Evolutionary conservation across 441 rosid species (phyloP), one percentile per base, ranked within the genome.

Genomic region (Rhodomyrtus psidioides): DNA sequence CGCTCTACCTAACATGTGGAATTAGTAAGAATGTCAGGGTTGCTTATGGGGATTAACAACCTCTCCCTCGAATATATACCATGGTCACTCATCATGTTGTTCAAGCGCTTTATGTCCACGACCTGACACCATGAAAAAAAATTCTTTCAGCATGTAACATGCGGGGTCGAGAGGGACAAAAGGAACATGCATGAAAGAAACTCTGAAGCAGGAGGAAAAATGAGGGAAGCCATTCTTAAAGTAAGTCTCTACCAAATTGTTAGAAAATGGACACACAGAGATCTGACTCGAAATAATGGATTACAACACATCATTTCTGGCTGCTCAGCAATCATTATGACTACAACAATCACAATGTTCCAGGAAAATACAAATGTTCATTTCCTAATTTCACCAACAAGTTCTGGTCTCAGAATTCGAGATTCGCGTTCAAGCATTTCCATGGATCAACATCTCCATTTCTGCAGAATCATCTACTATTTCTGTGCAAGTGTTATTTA

Each of bases 31-130:
- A 94, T 85, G 54, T 89, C 87, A 2, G 95, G 94, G 87, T 92
- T 93, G 91, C 91, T 92, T 89, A 95, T 82, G 1, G 99, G 99
- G 89, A 97, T 95, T 81, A 95, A 90, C 39, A 97, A 89, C 87
- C 98, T 94, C 89, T 95, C 97, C 91, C 99, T 94, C 10, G 98
- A 95, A 86, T 95, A 91, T 46, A 95, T 95, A 46, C 96, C 98
- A 49, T 95, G 98, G 89, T 97, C 98, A 54, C 98, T 95, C 94
- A 94, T 95, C 98, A 95, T 95, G 91, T 97, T 95, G 89, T 97
- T 97, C 82, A 97, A 86, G 19, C 95, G 89, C 88, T 92, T 95
- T 83, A 97, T 95, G 87, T 93, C 96, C 94, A 92, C 89, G 81
- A 95, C 98, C 99, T 97, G 87, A 84, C 86, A 39, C 34, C 49